These are phyloP conservation scores for Corynespora cassiicola DNA, from an alignment of 2,329 filamentous ascomycete species.

Conservation along the genomic window DNA sequence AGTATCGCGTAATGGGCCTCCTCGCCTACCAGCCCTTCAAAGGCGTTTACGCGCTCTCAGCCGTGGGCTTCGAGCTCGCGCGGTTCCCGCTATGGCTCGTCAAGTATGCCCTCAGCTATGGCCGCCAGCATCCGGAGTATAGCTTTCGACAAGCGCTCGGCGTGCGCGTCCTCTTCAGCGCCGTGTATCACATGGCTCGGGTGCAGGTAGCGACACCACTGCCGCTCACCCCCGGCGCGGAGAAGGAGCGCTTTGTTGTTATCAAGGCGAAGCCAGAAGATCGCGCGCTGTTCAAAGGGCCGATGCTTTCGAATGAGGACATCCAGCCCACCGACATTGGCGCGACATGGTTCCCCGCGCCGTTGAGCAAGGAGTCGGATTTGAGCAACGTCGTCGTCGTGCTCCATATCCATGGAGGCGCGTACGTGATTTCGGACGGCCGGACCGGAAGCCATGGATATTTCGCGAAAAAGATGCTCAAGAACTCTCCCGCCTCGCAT, in stretches of 20 bases:
- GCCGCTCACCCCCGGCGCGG: conserved; percentile 42
- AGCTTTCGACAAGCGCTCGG: conserved; percentile 47
- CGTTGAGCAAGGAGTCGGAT: conserved; percentile 18
- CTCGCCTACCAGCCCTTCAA: conserved; percentile 48
- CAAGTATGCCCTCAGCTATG: conserved; percentile 41
- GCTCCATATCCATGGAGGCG: conserved; percentile 59
- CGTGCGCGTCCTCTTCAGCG: conserved; percentile 39
- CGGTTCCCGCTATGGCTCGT: conserved; percentile 49
- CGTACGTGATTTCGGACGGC: conserved; percentile 54
- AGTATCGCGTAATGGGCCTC: conserved; percentile 30
- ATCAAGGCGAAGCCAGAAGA: conserved; percentile 27
- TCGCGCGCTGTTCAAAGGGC: conserved; percentile 34
- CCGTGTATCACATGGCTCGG: conserved; percentile 38
- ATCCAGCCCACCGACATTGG: conserved; percentile 48
- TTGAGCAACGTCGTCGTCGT: conserved; percentile 40
- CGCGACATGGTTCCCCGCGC: conserved; percentile 51
- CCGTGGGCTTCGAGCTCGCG: conserved; percentile 40
- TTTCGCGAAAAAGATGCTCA: conserved; percentile 38
- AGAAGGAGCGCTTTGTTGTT: conserved; percentile 48
- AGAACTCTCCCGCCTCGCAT: conserved; percentile 45
- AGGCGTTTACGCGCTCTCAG: conserved; percentile 44
- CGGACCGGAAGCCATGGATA: conserved; percentile 42
- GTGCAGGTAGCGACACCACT: conserved; percentile 37
- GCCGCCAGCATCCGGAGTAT: conserved; percentile 50
- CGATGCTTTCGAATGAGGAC: conserved; percentile 33